A percentile compares a stretch with the other conserved stretches of the same genome.
These are phyloP conservation scores for Parachaetomium inaequale DNA, from an alignment of 495 filamentous ascomycete species.

Conservation along the genomic window DNA sequence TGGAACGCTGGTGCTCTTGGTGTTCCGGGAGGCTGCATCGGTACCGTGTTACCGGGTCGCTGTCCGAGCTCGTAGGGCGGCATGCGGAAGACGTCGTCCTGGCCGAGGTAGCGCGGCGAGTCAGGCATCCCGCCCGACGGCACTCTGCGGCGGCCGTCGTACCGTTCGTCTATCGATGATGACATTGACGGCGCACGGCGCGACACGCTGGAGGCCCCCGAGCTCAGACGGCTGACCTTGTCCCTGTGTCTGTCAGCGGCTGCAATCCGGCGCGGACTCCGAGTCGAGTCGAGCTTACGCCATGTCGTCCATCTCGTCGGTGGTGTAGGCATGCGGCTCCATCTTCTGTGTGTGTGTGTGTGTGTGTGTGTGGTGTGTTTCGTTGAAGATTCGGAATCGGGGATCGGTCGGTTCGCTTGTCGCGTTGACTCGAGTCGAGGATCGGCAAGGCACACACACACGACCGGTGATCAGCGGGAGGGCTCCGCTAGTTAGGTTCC, in stretches of 20 bases:
- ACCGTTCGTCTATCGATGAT: constrained; percentile 13
- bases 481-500: not conserved
- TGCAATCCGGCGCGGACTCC: not conserved
- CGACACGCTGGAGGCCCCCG: constrained; percentile 7
- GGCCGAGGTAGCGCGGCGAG: constrained; percentile 7
- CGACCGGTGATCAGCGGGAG: not conserved
- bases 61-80: constrained; percentile 12
- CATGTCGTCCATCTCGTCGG: constrained; percentile 22
- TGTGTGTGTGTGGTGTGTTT: not conserved
- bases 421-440: not conserved
- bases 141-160: constrained; percentile 9
- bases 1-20: constrained; percentile 4
- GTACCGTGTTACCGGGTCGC: not conserved
- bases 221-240: constrained; percentile 18
- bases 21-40: constrained; percentile 10
- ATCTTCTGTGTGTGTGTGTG: constrained; percentile 4
- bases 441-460: not conserved
- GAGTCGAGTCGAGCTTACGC: constrained; percentile 12
- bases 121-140: constrained; percentile 12
- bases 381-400: not conserved
- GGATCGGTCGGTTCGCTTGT: not conserved
- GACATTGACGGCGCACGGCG: constrained; percentile 8
- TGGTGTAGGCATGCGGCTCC: constrained; percentile 7
- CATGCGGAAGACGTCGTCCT: constrained; percentile 15
- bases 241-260: constrained; percentile 12